Evolutionary conservation across 2,329 filamentous ascomycete species (phyloP).

Genomic region (Cladosporium sp.): DNA sequence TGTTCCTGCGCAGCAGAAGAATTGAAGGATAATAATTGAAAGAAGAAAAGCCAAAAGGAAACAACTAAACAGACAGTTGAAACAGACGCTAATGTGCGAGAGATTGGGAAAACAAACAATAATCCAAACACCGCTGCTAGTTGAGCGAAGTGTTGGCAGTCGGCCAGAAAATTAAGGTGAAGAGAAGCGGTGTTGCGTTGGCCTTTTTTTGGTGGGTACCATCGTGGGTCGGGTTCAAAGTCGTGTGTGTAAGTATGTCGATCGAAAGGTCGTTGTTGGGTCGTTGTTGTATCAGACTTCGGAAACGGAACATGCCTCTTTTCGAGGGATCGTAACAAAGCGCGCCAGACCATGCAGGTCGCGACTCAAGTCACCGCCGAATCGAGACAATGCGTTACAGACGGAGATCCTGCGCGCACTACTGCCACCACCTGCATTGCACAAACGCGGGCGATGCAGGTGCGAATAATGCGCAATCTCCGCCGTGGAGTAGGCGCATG

Average conservation of each 20-base stretch:
- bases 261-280: not conserved
- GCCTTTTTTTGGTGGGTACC: not conserved
- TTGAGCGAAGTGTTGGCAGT: slow-evolving; percentile 6
- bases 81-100: slow-evolving; percentile 2
- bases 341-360: not conserved
- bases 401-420: not conserved
- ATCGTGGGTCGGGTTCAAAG: not conserved
- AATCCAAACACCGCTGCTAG: slow-evolving; percentile 8
- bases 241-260: not conserved
- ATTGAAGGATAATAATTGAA: not conserved
- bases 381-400: not conserved
- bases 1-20: slow-evolving; percentile 15
- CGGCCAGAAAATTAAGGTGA: slow-evolving; percentile 1
- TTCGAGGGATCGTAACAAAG: not conserved
- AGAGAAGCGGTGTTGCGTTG: not conserved
- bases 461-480: slow-evolving; percentile 10
- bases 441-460: not conserved
- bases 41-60: not conserved
- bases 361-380: not conserved
- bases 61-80: not conserved
- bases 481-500: not conserved
- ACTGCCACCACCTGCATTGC: not conserved
- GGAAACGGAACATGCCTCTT: not conserved
- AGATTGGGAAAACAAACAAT: not conserved
- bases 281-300: not conserved